Evolutionary conservation across 305 asterid species (phyloP), one percentile per base, ranked within the genome.

Genomic region (Solanum hybrid): DNA sequence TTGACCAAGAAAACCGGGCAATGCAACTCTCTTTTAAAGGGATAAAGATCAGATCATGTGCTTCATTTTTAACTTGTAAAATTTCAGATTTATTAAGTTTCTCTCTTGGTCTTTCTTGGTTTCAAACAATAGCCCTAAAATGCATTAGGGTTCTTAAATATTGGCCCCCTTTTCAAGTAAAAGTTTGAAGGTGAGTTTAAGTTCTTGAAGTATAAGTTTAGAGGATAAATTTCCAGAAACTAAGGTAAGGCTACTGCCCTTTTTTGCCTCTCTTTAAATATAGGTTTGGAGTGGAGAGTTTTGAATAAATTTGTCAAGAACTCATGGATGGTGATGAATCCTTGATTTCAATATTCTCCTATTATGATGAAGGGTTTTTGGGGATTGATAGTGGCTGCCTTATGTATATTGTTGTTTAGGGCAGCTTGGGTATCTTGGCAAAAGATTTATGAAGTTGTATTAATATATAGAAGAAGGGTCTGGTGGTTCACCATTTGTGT

Each of bases 271-370:
- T 17, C 4, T 57, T 15, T 17, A 17, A 57, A 57, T 57, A 57
- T 0, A 17, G 1, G 10, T 17, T 57, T 57, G 4, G 1, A 0
- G 10, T 15, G 24, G 68, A 57, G n/a, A 1, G 1, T 17, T 57
- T 57, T 57, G 9, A 1, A 1, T 57, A 57, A 17, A 57, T 57
- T 57, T 57, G 24, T 57, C 24, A 57, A 57, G 24, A 57, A 7
- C n/a, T 57, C 4, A 17, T 57, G 4, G 24, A 57, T 57, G 70
- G 70, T 57, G 70, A 57, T 2, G 70, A 57, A 57, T 57, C 70
- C 10, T 57, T 57, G 70, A 57, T 1, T 57, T 57, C 4, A 57
- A 2, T 17, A 57, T 17, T 57, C 10, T 57, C 10, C 10, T 57
- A 57, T 17, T 57, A 7, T 57, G 24, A 6, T 57, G 0, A 57